Evolutionary conservation across 768 basidiomycete species (phyloP), one percentile per base, ranked within the genome.

Genomic region (Leccinellum albellum): DNA sequence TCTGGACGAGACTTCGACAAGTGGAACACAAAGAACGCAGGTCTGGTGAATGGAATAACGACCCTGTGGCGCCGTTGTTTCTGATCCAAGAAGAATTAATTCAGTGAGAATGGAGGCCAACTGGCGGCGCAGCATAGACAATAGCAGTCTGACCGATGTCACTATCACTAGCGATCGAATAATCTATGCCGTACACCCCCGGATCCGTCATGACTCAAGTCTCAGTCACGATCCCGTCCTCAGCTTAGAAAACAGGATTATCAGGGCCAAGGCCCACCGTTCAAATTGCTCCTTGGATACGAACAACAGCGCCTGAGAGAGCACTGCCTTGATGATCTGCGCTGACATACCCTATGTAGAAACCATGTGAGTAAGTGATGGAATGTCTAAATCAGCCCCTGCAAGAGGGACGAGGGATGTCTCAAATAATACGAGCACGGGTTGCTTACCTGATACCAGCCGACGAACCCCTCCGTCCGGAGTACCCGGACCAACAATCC

Each of bases 201-300:
- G 45, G 21, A 46, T 24, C 45, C 45, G 23, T 24, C 46, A 24
- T 15, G 17, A 8, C 35, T 9, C 21, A n/a, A n/a, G n/a, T n/a
- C n/a, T n/a, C 26, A 21, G 17, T 61, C 51, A 71, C 20, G 61
- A 50, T 2, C 50, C n/a, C 9, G 55, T 26, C 23, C 58, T 53
- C 31, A 70, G 53, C 60, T 63, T 78, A 29, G 82, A 72, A 33
- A 74, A 74, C 42, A 87, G 57, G 23, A 85, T 70, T 78, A 91
- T 85, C 57, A 94, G 81, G 13, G 79, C 73, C 54, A 93, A 76
- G 1, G 92, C 87, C 82, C 89, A 96, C 4, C 83, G 83, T 70
- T 99, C 97, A 65, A 99, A 95, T 67, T 94, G 91, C 66, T 98
- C 96, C 74, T 99, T 99, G 61, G 94, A 91, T 77, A 96, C 89